Percentiles rank a stretch among this genome's conserved stretches.
phyloP scores from a whole-genome alignment of 73 alveolate species.

The Paraurostyla sp. region DNA sequence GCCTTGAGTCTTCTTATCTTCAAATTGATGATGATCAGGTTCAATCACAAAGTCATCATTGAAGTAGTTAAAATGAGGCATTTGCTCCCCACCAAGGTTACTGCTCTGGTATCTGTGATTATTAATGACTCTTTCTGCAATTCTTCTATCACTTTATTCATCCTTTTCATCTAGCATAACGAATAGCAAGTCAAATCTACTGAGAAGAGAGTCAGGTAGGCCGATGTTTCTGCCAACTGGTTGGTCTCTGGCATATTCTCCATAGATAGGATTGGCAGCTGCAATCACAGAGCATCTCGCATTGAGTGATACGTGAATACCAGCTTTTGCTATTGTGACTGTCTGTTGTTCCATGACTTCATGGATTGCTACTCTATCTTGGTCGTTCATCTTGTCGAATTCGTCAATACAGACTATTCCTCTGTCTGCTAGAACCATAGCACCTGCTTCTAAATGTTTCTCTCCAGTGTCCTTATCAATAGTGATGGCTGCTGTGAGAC shows the following conservation, averaged over 20 bases:
- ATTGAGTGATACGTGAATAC: slow-evolving; percentile 98
- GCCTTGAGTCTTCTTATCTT: slow-evolving; percentile 52
- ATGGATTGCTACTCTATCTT: slow-evolving; percentile 99
- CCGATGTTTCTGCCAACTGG: slow-evolving; percentile 98
- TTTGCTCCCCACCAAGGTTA: slow-evolving; percentile 31
- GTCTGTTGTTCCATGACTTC: slow-evolving; percentile 99
- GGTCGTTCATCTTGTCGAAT: slow-evolving; percentile 99
- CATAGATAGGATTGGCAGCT: slow-evolving; percentile 99
- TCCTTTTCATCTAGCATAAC: slow-evolving; percentile 95
- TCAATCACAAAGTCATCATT: slow-evolving; percentile 87
- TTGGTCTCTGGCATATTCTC: slow-evolving; percentile 92
- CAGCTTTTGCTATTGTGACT: slow-evolving; percentile 99
- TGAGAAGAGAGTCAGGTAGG: slow-evolving; percentile 98
- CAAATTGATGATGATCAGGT: slow-evolving; percentile 75
- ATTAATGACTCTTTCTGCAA: slow-evolving; percentile 95
- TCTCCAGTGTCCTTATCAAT: slow-evolving; percentile 96
- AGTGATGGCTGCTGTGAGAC: slow-evolving; percentile 99
- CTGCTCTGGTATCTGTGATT: slow-evolving; percentile 90
- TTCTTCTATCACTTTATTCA: slow-evolving; percentile 90
- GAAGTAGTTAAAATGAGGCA: slow-evolving; percentile 64
- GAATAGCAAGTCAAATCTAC: slow-evolving; percentile 99
- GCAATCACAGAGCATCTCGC: slow-evolving; percentile 99
- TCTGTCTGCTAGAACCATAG: slow-evolving; percentile 99
- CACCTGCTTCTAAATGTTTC: slow-evolving; percentile 98
- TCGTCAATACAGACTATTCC: slow-evolving; percentile 99